phyloP scores from a whole-genome alignment of 371 early-diverging fungal genomes.

The Apophysomyces sp. region DNA sequence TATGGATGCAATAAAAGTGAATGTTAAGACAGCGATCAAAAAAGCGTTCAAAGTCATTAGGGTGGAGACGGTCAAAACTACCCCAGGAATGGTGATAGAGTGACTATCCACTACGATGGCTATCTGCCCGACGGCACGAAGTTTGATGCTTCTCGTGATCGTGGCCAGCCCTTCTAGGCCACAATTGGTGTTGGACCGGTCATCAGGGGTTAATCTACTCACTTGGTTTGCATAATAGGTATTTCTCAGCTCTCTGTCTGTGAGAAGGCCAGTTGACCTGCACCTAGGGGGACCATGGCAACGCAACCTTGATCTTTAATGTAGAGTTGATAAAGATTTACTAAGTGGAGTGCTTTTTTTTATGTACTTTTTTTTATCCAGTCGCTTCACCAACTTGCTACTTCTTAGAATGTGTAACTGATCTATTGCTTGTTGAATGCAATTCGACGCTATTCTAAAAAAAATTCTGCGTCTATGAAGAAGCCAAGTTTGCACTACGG shows the following conservation, averaged over 20 bases:
- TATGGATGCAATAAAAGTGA: not conserved
- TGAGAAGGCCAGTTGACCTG: constrained; percentile 69
- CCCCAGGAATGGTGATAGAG: constrained; percentile 80
- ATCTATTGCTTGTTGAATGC: no score
- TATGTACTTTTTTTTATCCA: no score
- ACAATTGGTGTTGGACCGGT: constrained; percentile 91
- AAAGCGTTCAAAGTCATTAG: constrained; percentile 41
- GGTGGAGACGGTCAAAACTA: constrained; percentile 80
- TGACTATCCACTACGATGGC: constrained; percentile 75
- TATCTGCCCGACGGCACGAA: constrained; percentile 67
- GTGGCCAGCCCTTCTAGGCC: constrained; percentile 75
- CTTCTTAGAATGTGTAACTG: no score
- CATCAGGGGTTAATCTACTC: constrained; percentile 69
- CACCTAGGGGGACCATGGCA: constrained; percentile 77
- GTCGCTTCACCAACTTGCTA: no score
- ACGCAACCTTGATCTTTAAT: constrained; percentile 78
- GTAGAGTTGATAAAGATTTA: constrained; percentile 84
- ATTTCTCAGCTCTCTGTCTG: constrained; percentile 86
- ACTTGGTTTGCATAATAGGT: constrained; percentile 39
- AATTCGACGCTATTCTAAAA: no score
- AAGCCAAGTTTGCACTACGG: no score
- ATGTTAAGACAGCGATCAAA: not conserved
- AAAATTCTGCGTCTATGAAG: no score
- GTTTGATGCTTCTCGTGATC: constrained; percentile 90
- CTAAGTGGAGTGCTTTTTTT: no score